Conservation (phyloP, 2,329 filamentous ascomycete genomes). For the Aspergillus uvarum region DNA sequence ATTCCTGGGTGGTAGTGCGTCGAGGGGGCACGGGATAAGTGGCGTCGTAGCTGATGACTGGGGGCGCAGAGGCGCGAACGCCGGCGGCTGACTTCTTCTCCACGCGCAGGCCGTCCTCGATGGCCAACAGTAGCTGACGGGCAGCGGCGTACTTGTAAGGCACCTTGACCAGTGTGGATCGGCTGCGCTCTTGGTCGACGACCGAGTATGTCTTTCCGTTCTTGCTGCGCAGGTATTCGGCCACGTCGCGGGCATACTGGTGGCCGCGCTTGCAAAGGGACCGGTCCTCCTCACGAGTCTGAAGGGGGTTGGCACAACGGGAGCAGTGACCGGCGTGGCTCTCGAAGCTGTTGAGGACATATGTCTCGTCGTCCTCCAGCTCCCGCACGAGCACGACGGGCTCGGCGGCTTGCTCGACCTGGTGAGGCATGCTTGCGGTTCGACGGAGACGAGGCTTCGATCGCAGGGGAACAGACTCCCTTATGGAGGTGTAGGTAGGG, state of each 20-base stretch:
- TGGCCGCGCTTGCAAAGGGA: constrained; percentile 39
- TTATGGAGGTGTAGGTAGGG: constrained; percentile 16
- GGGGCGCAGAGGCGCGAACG: not conserved
- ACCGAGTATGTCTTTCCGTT: constrained; percentile 42
- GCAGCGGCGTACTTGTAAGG: constrained; percentile 38
- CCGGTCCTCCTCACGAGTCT: constrained; percentile 23
- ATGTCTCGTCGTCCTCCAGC: constrained; percentile 37
- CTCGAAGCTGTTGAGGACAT: constrained; percentile 39
- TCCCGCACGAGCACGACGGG: constrained; percentile 34
- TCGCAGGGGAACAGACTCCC: constrained; percentile 21
- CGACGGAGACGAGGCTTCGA: constrained; percentile 23
- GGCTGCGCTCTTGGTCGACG: constrained; percentile 42
- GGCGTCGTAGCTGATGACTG: constrained; percentile 34
- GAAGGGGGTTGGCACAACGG: constrained; percentile 32
- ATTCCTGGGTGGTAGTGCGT: constrained; percentile 19
- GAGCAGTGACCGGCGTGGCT: constrained; percentile 38
- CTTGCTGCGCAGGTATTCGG: constrained; percentile 38
- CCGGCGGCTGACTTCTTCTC: constrained; percentile 16
- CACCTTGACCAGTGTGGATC: constrained; percentile 43
- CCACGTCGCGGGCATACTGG: constrained; percentile 35
- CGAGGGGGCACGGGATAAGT: constrained; percentile 34
- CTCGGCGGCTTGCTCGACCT: constrained; percentile 25
- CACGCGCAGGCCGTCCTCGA: constrained; percentile 43
- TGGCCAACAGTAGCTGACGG: constrained; percentile 41
- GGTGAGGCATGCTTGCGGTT: constrained; percentile 33